Evolutionary conservation across 1,284 basidiomycete species (phyloP).

Genomic region (Clitocybe nebularis): DNA sequence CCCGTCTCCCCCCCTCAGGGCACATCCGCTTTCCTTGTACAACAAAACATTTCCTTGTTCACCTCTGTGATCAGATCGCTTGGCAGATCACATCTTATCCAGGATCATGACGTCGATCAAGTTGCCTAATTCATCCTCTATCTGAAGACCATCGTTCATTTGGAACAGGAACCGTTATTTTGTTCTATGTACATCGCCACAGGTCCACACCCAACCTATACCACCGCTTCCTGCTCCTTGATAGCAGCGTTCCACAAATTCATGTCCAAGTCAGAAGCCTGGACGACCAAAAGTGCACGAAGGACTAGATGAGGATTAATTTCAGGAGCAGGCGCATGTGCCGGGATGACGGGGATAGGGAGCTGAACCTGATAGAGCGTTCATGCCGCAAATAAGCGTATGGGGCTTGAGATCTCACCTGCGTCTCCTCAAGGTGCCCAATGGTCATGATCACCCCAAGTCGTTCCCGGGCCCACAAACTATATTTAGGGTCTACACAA

Average conservation of each 20-base stretch:
- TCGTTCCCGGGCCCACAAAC: constrained; percentile 48
- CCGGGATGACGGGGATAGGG: constrained; percentile 36
- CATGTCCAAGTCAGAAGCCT: constrained; percentile 42
- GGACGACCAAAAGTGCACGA: constrained; percentile 46
- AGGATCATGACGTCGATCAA: constrained; percentile 7
- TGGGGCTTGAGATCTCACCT: constrained; percentile 36
- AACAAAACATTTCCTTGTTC: constrained; percentile 3
- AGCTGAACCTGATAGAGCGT: constrained; percentile 30
- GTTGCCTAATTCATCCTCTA: not conserved
- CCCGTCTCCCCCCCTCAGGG: too few species aligned
- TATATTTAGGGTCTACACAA: constrained; percentile 37
- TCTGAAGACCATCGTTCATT: not conserved
- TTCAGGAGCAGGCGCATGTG: constrained; percentile 29
- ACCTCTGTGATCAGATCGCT: constrained; percentile 12
- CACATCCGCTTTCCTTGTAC: not conserved
- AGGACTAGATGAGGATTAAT: constrained; percentile 41
- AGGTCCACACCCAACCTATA: constrained; percentile 2
- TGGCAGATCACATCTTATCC: constrained; percentile 20
- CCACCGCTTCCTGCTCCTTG: constrained; percentile 22
- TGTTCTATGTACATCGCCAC: not conserved
- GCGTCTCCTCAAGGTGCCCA: constrained; percentile 48
- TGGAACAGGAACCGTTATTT: not conserved
- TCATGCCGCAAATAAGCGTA: too few species aligned
- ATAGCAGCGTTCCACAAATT: constrained; percentile 40
- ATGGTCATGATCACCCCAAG: constrained; percentile 46